Evolutionary conservation across 805 yeast species (phyloP), one percentile per base, ranked within the genome.

Genomic region (Pichia kluyveri): DNA sequence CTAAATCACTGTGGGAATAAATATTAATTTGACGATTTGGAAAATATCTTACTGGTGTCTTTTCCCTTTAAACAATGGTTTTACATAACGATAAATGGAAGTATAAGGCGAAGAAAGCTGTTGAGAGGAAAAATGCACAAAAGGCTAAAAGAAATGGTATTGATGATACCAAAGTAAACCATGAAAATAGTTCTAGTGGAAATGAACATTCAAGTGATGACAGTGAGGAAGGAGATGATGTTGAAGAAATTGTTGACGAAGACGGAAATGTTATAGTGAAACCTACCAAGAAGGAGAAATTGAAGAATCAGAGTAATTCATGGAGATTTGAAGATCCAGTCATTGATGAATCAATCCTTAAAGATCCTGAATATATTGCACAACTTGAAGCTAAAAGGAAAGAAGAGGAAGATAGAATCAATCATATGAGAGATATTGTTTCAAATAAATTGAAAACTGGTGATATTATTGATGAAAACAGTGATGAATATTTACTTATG

Each of bases 81-180:
- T 61, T 76, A 14, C 80, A 75, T 51, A 75, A 75, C 56, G 71
- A 67, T 45, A 75, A 75, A 58, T 75, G 80, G 80, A 76, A 75
- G 48, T 61, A 67, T 43, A 70, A 67, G 49, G 76, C 77, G 15
- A 73, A 69, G 45, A 56, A 58, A 37, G 59, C 65, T 17, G 72
- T 72, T 50, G 54, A 67, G 58, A 58, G 65, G 40, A 75, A 76
- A 54, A 79, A 75, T 54, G 27, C 28, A 5, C 73, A 72, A 1
- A 49, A 58, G 8, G 38, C 45, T 32, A 32, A 45, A 36, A 48
- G 50, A 17, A 55, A 52, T 36, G 40, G 43, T 17, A 48, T 50
- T 0, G 38, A 48, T 30, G 32, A 31, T 1, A 4, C 9, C 14
- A 27, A 32, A 9, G 42, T 27, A n/a, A 8, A 15, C 14, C 30